Evolutionary conservation across 2,329 filamentous ascomycete genomes (phyloP), one percentile per base, ranked within the genome.

Genomic region (Colletotrichum falcatum): DNA sequence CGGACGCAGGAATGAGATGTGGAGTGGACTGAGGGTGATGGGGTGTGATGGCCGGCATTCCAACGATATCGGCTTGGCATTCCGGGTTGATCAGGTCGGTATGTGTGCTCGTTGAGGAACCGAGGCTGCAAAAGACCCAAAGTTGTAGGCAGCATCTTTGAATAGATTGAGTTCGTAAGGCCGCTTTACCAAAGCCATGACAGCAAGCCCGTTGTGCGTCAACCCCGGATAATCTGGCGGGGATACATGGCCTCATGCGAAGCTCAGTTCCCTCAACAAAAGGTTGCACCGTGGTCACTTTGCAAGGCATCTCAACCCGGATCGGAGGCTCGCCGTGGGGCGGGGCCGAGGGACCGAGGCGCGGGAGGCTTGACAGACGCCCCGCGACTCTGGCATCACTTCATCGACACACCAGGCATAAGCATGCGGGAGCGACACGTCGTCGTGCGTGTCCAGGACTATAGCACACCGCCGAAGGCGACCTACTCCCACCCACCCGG

Each of bases 261-360:
- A 54, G 48, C 5, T 55, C 54, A 23, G 20, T 12, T 30, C 35
- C 56, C 9, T 48, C 11, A 3, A 6, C 30, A 28, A 16, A 55
- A 33, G 48, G 49, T 18, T 37, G 39, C 8, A 14, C 18, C n/a
- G 55, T n/a, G 7, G 30, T 49, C 37, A n/a, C 49, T 3, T 30
- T 37, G 12, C 3, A 62, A 55, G 18, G 5, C 49, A 18, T 56
- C 3, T 35, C 23, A 63, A 2, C 26, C 51, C n/a, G 49, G 39
- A 62, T 67, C 7, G 51, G 65, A n/a, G 37, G 58, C 16, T 67
- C 30, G 65, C 16, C 33, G 0, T 55, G 39, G 56, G 58, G 30
- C 0, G 49, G 59, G 51, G 58, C 11, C 39, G 56, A 7, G 35
- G 42, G 39, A 66, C 56, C 42, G 49, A 62, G 51, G 61, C 51